Base-by-base conservation (phyloP, 768 basidiomycete species). In the Guyanaporus albipodus region DNA sequence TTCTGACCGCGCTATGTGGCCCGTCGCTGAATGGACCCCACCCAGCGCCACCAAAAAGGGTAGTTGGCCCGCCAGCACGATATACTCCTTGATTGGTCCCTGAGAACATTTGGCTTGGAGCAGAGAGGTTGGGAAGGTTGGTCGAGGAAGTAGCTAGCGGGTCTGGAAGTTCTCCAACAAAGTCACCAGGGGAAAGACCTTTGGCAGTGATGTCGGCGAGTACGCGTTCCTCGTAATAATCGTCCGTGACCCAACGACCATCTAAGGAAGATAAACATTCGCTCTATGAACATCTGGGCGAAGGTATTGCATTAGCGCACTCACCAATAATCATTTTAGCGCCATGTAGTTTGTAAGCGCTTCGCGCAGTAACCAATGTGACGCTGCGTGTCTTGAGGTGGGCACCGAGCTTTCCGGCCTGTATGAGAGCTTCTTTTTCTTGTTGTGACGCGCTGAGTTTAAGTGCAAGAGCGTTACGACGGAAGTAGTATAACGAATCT, bases 401-500 rank as follows among this genome's bases (percentile, higher is more conserved):
- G 0, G 85, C 83, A 36, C 90, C 88, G 0, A 99, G 80, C 61
- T 91, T 87, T 3, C 92, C 92, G 39, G 80, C 80, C 33, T 82
- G 78, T 58, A 99, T 96, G 57, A 98, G 83, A 50, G 84, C 81
- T 55, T 97, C 91, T 64, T 97, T 96, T 69, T 98, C 96, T 15
- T 79, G 76, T 48, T 91, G 87, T 0, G 85, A 88, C 26, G 91
- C 91, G 53, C 85, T 86, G 49, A 96, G 77, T 67, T 98, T 98
- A 73, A 93, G 75, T 14, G 95, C 87, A 23, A 91, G 81, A 0
- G 82, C 81, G 53, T 95, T 96, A 6, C 92, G 80, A 3, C 96
- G 86, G 69, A 97, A 94, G 68, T 97, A 97, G 68, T 97, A 96
- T n/a, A 98, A 72, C 8, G 96, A 97, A 66, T 98, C 96, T 38